Evolutionary conservation across 768 basidiomycete genomes (phyloP), one percentile per base, ranked within the genome.

Genomic region (Termitomyces sp.): DNA sequence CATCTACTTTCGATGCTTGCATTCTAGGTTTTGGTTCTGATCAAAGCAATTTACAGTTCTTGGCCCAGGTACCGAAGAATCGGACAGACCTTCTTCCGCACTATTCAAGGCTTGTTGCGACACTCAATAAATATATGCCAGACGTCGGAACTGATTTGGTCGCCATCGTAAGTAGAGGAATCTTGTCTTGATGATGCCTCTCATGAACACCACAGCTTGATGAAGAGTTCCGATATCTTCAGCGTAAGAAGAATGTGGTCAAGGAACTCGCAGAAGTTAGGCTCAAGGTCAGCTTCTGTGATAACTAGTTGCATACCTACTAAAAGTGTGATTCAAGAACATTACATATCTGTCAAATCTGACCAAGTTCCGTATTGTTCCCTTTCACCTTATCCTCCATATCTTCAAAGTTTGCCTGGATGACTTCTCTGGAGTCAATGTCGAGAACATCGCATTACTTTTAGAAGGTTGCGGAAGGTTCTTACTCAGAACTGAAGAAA

Each of bases 371-470:
- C 78, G 82, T 40, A 85, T 98, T 22, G 91, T 98, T 8, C 94
- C 93, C 30, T 75, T 87, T 3, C 94, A 98, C 69, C 78, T 96
- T 56, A 93, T 98, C 65, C 75, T 99, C 48, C 95, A 98, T 69
- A 89, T 93, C 65, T 90, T 96, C 78, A 98, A 98, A 82, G 94
- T 96, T 52, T 96, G 92, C 71, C 75, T 98, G 65, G 96, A 98
- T 68, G 96, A 98, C 68, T 93, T 99, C 66, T 87, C 88, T 1
- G 92, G 90, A 2, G 85, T 86, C 20, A 99, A 98, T 66, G 82
- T 99, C 36, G 97, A 98, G 68, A 98, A 93, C 65, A 79, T 97
- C 18, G 91, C 96, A 14, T 79, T 94, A 57, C 75, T 98, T 11
- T 74, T 99, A 54, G 97, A 99, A 70, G 90, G 89, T 0, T 98